A percentile compares a stretch with the other conserved stretches of the same genome.
Evolutionary conservation across 495 filamentous ascomycete species (phyloP).

Genomic region (Neurospora sp.): DNA sequence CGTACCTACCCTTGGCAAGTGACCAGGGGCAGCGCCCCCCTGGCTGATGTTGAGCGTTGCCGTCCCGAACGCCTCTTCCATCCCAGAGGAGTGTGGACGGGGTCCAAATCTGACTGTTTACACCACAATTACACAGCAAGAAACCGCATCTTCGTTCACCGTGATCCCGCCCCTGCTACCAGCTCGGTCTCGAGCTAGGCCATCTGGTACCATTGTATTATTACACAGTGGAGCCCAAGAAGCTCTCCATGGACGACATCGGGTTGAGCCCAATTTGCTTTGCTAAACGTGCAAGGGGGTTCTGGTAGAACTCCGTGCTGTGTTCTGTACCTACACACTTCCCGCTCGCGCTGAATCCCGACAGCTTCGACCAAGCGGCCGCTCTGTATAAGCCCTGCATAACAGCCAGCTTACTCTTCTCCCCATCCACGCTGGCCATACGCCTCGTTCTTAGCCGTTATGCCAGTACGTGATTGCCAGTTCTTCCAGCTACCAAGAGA

Average conservation of each 20-base stretch:
- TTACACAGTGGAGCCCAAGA: not conserved
- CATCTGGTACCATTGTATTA: not conserved
- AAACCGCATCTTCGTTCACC: not conserved
- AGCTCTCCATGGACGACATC: not conserved
- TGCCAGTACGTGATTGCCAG: not conserved
- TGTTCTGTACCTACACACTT: not conserved
- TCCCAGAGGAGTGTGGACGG: not conserved
- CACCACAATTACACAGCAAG: not conserved
- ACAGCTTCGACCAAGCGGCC: not conserved
- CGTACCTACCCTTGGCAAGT: not conserved
- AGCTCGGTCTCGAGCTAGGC: not conserved
- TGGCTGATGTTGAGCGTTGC: not conserved
- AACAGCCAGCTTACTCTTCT: not conserved
- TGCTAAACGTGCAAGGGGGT: not conserved
- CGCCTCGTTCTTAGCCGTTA: not conserved
- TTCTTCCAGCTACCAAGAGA: not conserved
- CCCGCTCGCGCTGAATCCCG: not conserved
- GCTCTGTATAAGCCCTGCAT: not conserved
- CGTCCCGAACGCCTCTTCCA: not conserved
- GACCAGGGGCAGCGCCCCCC: not conserved
- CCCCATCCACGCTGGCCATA: not conserved
- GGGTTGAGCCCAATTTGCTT: not conserved
- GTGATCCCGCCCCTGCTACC: not conserved
- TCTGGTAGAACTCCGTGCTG: not conserved
- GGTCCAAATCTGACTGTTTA: not conserved